phyloP scores from a whole-genome alignment of 345 rosid genomes.

The Brassica rapa region DNA sequence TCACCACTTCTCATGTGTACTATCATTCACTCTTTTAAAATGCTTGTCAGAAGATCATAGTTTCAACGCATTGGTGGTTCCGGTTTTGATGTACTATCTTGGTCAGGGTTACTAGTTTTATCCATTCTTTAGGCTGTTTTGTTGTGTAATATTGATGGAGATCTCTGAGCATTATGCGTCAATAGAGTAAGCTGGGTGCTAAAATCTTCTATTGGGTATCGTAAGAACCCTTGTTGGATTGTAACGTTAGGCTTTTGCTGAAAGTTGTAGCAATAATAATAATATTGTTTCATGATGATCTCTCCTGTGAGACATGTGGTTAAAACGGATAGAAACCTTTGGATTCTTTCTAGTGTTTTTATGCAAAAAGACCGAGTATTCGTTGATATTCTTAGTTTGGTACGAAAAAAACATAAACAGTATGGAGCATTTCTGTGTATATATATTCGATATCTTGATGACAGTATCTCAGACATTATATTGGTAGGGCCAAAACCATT shows the following conservation, averaged over 20 bases:
- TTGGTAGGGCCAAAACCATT: constrained; percentile 20
- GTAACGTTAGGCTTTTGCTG: constrained; percentile 24
- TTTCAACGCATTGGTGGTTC: constrained; percentile 25
- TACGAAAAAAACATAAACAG: neutral
- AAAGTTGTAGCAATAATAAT: neutral
- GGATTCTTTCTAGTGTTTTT: constrained; percentile 17
- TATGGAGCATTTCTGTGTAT: neutral
- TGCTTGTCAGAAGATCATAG: constrained; percentile 27
- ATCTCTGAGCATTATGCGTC: constrained; percentile 17
- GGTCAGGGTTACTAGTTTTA: constrained; percentile 11
- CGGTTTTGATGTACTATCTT: constrained; percentile 31
- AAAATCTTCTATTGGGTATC: constrained; percentile 1
- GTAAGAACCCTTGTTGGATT: constrained; percentile 28
- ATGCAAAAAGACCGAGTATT: constrained; percentile 17
- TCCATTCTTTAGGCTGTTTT: constrained; percentile 23
- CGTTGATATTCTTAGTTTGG: constrained; percentile 14
- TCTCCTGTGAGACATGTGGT: constrained; percentile 11
- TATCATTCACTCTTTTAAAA: constrained; percentile 7
- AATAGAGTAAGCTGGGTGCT: constrained; percentile 24
- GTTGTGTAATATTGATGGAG: constrained; percentile 15
- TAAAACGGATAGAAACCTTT: constrained; percentile 16
- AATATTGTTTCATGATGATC: neutral
- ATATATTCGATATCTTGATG: neutral
- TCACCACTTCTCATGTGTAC: constrained; percentile 14
- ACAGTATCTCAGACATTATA: constrained; percentile 1